A percentile compares a stretch with the other conserved stretches of the same genome.
Conservation (phyloP, 164 flowering plant genomes). For the Akebia trifoliata region DNA sequence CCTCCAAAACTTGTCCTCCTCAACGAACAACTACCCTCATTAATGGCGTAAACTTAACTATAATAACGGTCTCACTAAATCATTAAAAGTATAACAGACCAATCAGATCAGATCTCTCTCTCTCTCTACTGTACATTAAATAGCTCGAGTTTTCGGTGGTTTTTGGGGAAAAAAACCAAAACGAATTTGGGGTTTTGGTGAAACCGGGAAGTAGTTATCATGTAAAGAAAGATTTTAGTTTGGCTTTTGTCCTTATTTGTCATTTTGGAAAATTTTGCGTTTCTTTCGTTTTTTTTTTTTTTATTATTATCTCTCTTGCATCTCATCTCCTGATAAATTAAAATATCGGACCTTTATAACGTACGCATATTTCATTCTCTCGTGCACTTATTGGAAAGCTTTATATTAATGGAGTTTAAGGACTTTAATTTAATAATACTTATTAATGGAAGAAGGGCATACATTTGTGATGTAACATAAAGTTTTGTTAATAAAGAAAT, state of each 20-base stretch:
- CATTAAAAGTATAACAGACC: neutral
- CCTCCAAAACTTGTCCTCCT: slow-evolving; percentile 33
- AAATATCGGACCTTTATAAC: too few species aligned
- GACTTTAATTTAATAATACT: too few species aligned
- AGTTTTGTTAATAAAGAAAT: too few species aligned
- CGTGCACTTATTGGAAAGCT: too few species aligned
- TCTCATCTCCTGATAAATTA: slow-evolving; percentile 4
- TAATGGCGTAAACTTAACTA: slow-evolving; percentile 26
- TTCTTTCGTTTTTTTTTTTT: slow-evolving; percentile 1
- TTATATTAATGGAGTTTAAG: too few species aligned
- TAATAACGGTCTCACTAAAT: slow-evolving; percentile 7
- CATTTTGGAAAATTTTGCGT: neutral
- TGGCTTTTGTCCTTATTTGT: slow-evolving; percentile 5
- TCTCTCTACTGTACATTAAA: too few species aligned
- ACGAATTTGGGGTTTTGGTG: slow-evolving; percentile 14
- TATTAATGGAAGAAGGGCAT: too few species aligned
- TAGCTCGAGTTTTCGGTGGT: slow-evolving; percentile 7
- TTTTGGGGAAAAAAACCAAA: slow-evolving; percentile 17
- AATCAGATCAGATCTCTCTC: neutral
- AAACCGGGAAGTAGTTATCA: too few species aligned
- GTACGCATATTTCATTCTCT: too few species aligned
- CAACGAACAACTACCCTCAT: too few species aligned
- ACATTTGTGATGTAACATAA: too few species aligned
- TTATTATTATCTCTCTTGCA: neutral
- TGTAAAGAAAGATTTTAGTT: slow-evolving; percentile 18